Evolutionary conservation across 2,329 filamentous ascomycete genomes (phyloP).

Genomic region (Botrytis fragariae): DNA sequence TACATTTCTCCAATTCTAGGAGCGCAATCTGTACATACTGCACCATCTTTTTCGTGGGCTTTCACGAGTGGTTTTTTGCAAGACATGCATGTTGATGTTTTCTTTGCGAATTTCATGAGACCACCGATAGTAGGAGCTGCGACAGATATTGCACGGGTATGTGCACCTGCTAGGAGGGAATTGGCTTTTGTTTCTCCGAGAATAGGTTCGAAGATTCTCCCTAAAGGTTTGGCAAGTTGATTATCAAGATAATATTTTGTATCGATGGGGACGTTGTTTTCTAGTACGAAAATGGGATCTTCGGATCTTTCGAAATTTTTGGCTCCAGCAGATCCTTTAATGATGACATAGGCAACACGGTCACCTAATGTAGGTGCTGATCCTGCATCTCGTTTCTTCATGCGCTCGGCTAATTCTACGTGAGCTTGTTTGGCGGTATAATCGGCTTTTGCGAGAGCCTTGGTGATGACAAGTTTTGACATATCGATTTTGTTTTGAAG

Average conservation of each 20-base stretch:
- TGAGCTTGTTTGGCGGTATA: conserved; percentile 94
- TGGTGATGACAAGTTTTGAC: conserved; percentile 98
- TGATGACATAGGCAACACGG: conserved; percentile 72
- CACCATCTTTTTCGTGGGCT: conserved; percentile 76
- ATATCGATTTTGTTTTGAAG: conserved; percentile 98
- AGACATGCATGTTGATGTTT: conserved; percentile 96
- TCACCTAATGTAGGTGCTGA: conserved; percentile 16
- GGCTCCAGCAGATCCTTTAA: conserved; percentile 82
- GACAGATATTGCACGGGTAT: conserved; percentile 91
- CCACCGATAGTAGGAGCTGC: conserved; percentile 89
- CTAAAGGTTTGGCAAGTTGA: conserved; percentile 90
- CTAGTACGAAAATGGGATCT: conserved; percentile 93
- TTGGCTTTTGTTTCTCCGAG: conserved; percentile 88
- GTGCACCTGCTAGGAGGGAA: conserved; percentile 83
- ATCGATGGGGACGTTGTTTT: conserved; percentile 97
- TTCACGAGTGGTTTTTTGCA: conserved; percentile 93
- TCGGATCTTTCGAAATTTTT: conserved; percentile 98
- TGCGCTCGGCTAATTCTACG: conserved; percentile 89
- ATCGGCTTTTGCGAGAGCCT: conserved; percentile 85
- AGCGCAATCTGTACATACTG: conserved; percentile 83
- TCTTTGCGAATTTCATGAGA: conserved; percentile 97
- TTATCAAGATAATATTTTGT: conserved; percentile 99
- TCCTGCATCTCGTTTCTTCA: conserved; percentile 50
- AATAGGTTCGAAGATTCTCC: conserved; percentile 96
- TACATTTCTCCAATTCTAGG: conserved; percentile 89